Evolutionary conservation across 2,329 filamentous ascomycete genomes (phyloP).

Genomic region (Pseudogymnoascus pannorum): DNA sequence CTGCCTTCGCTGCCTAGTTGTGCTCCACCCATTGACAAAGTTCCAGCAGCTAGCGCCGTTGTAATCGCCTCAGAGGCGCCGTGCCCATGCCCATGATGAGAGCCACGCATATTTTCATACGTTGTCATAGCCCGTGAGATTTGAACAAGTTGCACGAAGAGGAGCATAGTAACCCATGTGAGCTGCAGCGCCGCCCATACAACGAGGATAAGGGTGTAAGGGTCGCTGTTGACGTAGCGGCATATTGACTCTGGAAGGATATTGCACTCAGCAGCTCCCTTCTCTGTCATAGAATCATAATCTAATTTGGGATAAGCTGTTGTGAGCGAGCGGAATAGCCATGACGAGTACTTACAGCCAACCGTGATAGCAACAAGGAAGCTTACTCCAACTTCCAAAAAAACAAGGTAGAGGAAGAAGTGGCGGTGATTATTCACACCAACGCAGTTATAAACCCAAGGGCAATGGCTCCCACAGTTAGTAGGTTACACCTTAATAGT

Average conservation of each 20-base stretch:
- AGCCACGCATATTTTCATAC: conserved; percentile 89
- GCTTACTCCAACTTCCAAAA: conserved; percentile 67
- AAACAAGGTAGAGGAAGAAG: conserved; percentile 84
- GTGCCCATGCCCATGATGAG: conserved; percentile 51
- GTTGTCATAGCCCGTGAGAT: conserved; percentile 90
- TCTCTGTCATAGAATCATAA: conserved; percentile 50
- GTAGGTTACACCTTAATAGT: conserved; percentile 10
- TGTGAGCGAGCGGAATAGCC: conserved; percentile 22
- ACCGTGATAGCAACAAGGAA: conserved; percentile 65
- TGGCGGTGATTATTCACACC: conserved; percentile 94
- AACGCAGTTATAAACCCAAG: conserved; percentile 96
- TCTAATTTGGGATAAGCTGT: conserved; percentile 38
- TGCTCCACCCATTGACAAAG: conserved; percentile 57
- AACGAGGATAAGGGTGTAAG: conserved; percentile 73
- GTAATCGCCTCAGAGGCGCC: conserved; percentile 53
- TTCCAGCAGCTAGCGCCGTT: conserved; percentile 67
- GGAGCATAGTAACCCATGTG: conserved; percentile 94
- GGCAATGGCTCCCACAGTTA: conserved; percentile 65
- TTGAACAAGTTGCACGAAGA: conserved; percentile 89
- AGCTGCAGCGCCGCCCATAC: conserved; percentile 80
- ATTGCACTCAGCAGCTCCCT: conserved; percentile 55
- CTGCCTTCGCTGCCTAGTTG: conserved; percentile 62
- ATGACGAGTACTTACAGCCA: conserved; percentile 49
- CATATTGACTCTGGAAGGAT: conserved; percentile 71
- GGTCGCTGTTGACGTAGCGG: conserved; percentile 67